Evolutionary conservation across 108 stramenopile genomes (phyloP), one percentile per base, ranked within the genome.

Genomic region (Nitzschia sp.): DNA sequence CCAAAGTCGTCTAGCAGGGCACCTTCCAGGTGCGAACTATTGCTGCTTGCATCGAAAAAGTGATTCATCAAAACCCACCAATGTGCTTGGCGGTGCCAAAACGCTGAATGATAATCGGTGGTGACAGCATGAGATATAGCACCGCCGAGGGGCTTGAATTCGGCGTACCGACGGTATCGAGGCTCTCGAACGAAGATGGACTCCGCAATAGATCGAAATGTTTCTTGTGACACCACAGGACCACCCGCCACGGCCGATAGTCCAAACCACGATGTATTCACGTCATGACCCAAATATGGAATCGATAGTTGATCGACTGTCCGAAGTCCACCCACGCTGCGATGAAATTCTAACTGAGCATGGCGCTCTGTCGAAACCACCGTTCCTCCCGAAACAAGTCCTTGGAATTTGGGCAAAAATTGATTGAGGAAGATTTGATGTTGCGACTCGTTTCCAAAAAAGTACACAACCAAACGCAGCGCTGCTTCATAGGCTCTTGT

Each of bases 1-100:
- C 25, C 6, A 13, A 41, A 41, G 13, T 41, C 38, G 6, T 41
- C 13, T 41, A 41, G 13, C 6, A 41, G 6, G 6, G 9, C 9
- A 6, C 17, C 11, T 8, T 25, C 22, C 16, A 45, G 44, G n/a
- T n/a, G n/a, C n/a, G n/a, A n/a, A 16, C 44, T 45, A n/a, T n/a
- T n/a, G 17, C 17, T 27, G 29, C 29, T n/a, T 5, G 57, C 23
- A 28, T 31, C 8, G 16, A 58, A 29, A 58, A 58, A 58, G 26
- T 58, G 57, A 32, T 58, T 58, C 30, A 32, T n/a, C n/a, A 58
- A 26, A 4, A 58, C 29, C 57, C 57, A 58, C 57, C 57, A 58
- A 19, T 32, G n/a, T 29, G 57, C 26, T 28, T 32, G 23, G 5
- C 57, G 23, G 26, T 58, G 57, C 57, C 57, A 58, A 30, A 58